A percentile compares a stretch with the other conserved stretches of the same genome.
phyloP scores from a whole-genome alignment of 176 grass and related monocot species.

The Ananas comosus region DNA sequence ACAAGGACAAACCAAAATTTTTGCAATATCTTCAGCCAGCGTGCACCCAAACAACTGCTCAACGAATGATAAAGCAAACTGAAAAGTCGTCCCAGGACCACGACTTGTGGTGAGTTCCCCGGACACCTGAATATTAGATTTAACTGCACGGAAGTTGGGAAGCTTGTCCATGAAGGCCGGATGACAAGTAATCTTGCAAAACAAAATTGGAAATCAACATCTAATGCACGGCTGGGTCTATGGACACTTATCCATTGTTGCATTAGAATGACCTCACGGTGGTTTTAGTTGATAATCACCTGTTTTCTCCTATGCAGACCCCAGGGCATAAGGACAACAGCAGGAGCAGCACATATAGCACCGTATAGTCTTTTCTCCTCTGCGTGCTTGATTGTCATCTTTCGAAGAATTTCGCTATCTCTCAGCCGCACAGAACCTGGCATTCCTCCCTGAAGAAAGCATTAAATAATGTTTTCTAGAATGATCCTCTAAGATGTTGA shows the following conservation, averaged over 20 bases:
- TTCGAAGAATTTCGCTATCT: conserved; percentile 63
- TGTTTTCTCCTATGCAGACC: conserved; percentile 74
- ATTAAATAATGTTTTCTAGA: too few species aligned
- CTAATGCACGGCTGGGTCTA: neutral
- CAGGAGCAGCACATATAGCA: conserved; percentile 83
- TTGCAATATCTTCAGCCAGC: conserved; percentile 43
- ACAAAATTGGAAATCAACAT: conserved; percentile 5
- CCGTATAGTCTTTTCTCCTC: conserved; percentile 79
- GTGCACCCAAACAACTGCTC: conserved; percentile 63
- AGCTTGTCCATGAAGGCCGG: conserved; percentile 83
- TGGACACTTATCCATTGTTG: neutral
- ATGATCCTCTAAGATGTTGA: too few species aligned
- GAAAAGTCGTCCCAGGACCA: conserved; percentile 70
- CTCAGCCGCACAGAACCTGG: conserved; percentile 79
- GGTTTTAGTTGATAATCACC: conserved; percentile 21
- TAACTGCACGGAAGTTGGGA: conserved; percentile 73
- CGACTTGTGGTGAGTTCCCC: conserved; percentile 85
- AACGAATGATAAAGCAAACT: conserved; percentile 81
- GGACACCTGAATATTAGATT: conserved; percentile 75
- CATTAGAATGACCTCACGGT: neutral
- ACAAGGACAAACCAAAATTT: conserved; percentile 48
- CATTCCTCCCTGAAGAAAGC: conserved; percentile 65
- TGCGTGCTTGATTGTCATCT: conserved; percentile 67
- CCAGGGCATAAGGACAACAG: conserved; percentile 76
- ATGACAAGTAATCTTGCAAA: conserved; percentile 80